Base-by-base conservation (phyloP, 2,329 filamentous ascomycete genomes). In the Elsinoe fawcettii region DNA sequence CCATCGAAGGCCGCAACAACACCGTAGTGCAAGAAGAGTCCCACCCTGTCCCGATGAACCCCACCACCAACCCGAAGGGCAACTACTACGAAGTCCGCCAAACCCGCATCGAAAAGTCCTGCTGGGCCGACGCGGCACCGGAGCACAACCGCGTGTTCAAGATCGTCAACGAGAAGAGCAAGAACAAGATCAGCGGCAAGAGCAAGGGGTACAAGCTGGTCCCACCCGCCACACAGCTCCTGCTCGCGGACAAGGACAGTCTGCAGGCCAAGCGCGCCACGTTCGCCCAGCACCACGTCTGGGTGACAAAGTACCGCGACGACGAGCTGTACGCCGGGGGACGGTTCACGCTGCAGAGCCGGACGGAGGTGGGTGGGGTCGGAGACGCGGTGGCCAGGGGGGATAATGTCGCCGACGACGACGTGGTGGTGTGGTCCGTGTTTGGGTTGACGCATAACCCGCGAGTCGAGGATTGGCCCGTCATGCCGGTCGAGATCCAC, bases 11-110 rank as follows among this genome's bases (percentile, higher is more conserved):
- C 11, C 71, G 76, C 63, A 65, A 72, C 1, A 84, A 82, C 59
- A 79, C 80, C 58, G 70, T 69, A 20, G 67, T 80, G 6, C 70
- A 76, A 53, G 79, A 82, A 64, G 80, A 83, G 65, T 77, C 78
- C 0, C 72, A 77, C 34, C 67, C 76, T 0, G 71, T 77, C 1
- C 74, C 75, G 1, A 72, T 73, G 64, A 75, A 81, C 60, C 71
- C 77, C 0, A 66, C 75, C 20, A 78, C 76, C 2, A 87, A 87
- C 63, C 82, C 83, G 0, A 72, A 77, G 37, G 83, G 84, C 25
- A 85, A 84, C 65, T 77, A 74, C 56, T 87, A 85, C 69, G 77
- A 76, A 0, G 68, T 84, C 4, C 68, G 78, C 12, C 70, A 75
- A 18, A 66, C 62, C 2, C 58, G 60, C 1, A 36, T 67, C 51